phyloP scores from a whole-genome alignment of 306 rosid species.

The Cucurbita ficifolia region DNA sequence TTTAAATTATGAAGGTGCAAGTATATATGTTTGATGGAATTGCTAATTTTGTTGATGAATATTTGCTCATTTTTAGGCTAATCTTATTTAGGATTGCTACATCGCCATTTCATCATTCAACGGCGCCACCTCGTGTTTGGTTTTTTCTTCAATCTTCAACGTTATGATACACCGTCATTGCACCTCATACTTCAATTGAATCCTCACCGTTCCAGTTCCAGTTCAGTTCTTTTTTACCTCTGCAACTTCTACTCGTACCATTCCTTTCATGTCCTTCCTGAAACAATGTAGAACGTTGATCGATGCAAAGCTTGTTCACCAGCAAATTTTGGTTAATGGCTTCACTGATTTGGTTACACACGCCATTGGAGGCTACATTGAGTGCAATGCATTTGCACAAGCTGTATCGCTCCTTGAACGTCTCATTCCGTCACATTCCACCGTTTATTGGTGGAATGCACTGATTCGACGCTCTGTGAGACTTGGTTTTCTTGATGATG shows the following conservation, averaged over 20 bases:
- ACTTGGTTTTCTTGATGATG: constrained; percentile 14
- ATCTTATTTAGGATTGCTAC: background rate
- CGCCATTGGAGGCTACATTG: constrained; percentile 36
- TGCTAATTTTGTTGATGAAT: background rate
- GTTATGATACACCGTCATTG: background rate
- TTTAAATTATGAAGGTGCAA: background rate
- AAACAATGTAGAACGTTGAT: constrained; percentile 27
- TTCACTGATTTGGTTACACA: constrained; percentile 3
- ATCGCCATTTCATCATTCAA: background rate
- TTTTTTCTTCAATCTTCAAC: background rate
- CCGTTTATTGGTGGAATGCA: constrained; percentile 71
- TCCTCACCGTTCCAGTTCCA: background rate
- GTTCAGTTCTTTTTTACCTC: constrained; percentile 1
- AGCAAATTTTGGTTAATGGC: constrained; percentile 30
- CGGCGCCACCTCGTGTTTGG: background rate
- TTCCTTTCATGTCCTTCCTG: constrained; percentile 6
- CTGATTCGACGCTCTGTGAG: constrained; percentile 38
- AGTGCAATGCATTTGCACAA: constrained; percentile 17
- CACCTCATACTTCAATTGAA: background rate
- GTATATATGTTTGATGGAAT: background rate
- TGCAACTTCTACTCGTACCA: constrained; percentile 4
- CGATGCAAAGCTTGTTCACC: constrained; percentile 36
- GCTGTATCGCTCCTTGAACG: constrained; percentile 34
- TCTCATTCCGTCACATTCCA: constrained; percentile 21
- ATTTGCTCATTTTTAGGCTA: background rate